These are phyloP conservation scores for Mortierella sp. DNA, from an alignment of 371 early-diverging fungal species.

Conservation along the genomic window DNA sequence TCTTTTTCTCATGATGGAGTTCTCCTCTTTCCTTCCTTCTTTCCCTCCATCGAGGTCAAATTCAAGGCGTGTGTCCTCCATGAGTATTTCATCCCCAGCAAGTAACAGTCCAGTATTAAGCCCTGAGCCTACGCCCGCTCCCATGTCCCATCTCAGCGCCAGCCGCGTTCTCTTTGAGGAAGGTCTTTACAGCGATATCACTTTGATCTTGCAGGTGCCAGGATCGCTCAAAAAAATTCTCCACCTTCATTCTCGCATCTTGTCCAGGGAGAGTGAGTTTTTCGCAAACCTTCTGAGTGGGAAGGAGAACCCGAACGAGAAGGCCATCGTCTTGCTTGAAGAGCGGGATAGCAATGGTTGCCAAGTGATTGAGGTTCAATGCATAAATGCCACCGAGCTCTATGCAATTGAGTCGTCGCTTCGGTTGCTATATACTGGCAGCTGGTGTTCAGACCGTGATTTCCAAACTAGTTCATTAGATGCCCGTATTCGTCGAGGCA, in stretches of 20 bases:
- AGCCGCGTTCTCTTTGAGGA: constrained; percentile 55
- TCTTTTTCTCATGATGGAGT: constrained; percentile 32
- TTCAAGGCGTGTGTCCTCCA: constrained; percentile 46
- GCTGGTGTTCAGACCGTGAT: constrained; percentile 55
- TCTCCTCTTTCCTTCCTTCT: constrained; percentile 50
- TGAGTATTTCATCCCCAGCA: constrained; percentile 43
- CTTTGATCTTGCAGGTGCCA: constrained; percentile 40
- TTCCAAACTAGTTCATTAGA: constrained; percentile 48
- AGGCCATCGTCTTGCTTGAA: constrained; percentile 35
- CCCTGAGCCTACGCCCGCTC: constrained; percentile 33
- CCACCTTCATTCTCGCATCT: constrained; percentile 40
- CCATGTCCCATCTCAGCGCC: constrained; percentile 52
- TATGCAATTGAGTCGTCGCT: constrained; percentile 52
- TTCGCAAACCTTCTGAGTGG: constrained; percentile 38
- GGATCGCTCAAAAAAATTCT: constrained; percentile 39
- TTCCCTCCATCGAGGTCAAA: constrained; percentile 52
- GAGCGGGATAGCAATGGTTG: constrained; percentile 35
- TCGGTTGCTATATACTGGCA: constrained; percentile 51
- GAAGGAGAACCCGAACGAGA: constrained; percentile 26
- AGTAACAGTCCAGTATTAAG: constrained; percentile 31
- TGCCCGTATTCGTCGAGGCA: constrained; percentile 48
- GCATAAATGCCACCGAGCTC: constrained; percentile 43
- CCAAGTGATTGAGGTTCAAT: constrained; percentile 50
- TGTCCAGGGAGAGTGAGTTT: constrained; percentile 48
- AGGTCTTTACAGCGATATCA: constrained; percentile 52